Conservation (phyloP, 805 yeast genomes). For the Pichia paraexigua region DNA sequence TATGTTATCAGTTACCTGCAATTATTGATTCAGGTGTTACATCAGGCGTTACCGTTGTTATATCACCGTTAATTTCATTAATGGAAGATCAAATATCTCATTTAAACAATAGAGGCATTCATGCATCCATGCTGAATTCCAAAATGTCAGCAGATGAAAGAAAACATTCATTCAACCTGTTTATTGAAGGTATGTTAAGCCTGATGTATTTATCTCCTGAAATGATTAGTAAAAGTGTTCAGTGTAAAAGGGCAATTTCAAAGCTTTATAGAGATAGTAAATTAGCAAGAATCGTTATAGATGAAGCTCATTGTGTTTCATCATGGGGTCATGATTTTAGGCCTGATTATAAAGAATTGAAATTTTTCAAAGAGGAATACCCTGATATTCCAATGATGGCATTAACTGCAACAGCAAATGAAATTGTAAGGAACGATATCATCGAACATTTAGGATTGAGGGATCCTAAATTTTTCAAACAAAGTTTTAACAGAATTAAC, state of each 20-base stretch:
- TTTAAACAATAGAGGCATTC: conserved; percentile 53
- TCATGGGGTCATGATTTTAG: conserved; percentile 99
- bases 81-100: conserved; percentile 98
- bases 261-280: conserved; percentile 44
- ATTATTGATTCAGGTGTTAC: conserved; percentile 68
- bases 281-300: conserved; percentile 84
- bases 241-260: conserved; percentile 56
- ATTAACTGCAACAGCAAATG: conserved; percentile 93
- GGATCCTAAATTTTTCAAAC: conserved; percentile 62
- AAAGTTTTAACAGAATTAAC: conserved; percentile 88
- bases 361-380: conserved; percentile 60
- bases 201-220: conserved; percentile 90
- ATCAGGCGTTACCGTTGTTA: conserved; percentile 79
- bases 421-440: conserved; percentile 80
- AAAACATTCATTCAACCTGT: conserved; percentile 49
- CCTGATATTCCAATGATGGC: conserved; percentile 91
- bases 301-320: conserved; percentile 97
- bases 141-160: conserved; percentile 59
- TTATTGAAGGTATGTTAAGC: conserved; percentile 60
- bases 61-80: conserved; percentile 88
- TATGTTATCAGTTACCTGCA: conserved; percentile 94
- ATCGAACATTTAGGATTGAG: conserved; percentile 63
- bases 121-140: conserved; percentile 86
- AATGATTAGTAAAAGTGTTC: conserved; percentile 72
- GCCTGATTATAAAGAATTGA: conserved; percentile 85